phyloP scores from a whole-genome alignment of 1,284 basidiomycete genomes.

The Neonothopanus nambi region DNA sequence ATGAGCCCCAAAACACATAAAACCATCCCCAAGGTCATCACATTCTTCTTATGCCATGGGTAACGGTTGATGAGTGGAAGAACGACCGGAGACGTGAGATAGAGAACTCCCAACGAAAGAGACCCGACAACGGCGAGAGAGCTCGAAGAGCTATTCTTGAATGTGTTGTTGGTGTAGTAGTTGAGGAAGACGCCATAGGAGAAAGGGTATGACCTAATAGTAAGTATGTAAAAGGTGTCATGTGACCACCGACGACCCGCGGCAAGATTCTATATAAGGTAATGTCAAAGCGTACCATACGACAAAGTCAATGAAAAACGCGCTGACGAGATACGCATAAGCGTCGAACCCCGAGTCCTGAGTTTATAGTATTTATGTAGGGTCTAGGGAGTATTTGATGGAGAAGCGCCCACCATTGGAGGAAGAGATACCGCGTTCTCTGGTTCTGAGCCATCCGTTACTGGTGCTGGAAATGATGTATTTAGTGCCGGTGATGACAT shows the following conservation, averaged over 20 bases:
- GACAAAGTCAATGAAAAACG: neutral
- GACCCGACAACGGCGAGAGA: conserved; percentile 15
- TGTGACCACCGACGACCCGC: too few species aligned
- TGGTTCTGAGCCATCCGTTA: too few species aligned
- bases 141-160: conserved; percentile 2
- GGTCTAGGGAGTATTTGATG: neutral
- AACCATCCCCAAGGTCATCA: conserved; percentile 13
- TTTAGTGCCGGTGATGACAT: too few species aligned
- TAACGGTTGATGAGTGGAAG: conserved; percentile 13
- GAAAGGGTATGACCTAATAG: conserved; percentile 14
- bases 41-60: conserved; percentile 12
- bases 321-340: conserved; percentile 17
- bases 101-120: conserved; percentile 11
- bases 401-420: neutral
- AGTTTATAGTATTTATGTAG: neutral
- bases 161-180: conserved; percentile 11
- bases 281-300: neutral
- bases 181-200: conserved; percentile 18
- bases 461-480: too few species aligned
- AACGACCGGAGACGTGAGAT: conserved; percentile 11
- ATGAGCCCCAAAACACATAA: too few species aligned
- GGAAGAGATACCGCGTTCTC: conserved; percentile 7
- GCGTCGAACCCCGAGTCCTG: conserved; percentile 15
- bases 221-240: too few species aligned
- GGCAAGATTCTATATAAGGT: too few species aligned